Conservation (phyloP, 305 asterid genomes). For the Fraxinus dipetala region DNA sequence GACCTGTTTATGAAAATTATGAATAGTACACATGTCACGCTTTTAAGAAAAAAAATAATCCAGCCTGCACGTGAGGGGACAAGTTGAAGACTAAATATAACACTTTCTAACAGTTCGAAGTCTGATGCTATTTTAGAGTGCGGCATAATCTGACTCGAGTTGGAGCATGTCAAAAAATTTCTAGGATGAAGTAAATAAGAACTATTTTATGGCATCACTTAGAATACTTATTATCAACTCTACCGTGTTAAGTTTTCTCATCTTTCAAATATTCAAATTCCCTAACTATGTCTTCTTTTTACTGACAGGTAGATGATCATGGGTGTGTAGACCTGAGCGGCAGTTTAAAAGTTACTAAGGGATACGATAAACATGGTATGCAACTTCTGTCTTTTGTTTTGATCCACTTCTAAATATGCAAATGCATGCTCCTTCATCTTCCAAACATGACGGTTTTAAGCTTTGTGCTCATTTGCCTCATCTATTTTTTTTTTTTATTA, state of each 20-base stretch:
- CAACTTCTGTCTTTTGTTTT: slow-evolving; percentile 9
- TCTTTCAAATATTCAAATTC: slow-evolving; percentile 1
- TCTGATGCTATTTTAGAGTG: background rate
- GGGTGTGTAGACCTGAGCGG: slow-evolving; percentile 53
- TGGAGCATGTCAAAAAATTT: background rate
- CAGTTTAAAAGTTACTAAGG: slow-evolving; percentile 45
- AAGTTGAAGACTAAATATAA: background rate
- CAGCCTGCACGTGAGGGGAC: background rate
- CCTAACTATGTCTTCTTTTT: slow-evolving; percentile 11
- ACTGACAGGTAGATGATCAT: slow-evolving; percentile 45
- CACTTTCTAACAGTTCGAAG: background rate
- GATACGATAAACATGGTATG: slow-evolving; percentile 57
- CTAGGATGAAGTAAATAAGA: background rate
- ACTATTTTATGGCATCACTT: background rate
- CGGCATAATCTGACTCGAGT: background rate
- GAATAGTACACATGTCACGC: background rate
- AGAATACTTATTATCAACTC: background rate
- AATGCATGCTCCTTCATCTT: background rate
- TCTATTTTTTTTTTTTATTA: background rate
- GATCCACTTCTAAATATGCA: background rate
- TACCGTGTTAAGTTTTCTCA: background rate
- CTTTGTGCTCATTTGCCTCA: background rate
- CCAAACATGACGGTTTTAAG: background rate
- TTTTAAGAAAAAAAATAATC: background rate
- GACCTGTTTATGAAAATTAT: background rate